Percentiles rank a stretch among this genome's conserved stretches.
These are phyloP conservation scores for Sporothrix curviconia DNA, from an alignment of 2,329 filamentous ascomycete species.

Conservation along the genomic window DNA sequence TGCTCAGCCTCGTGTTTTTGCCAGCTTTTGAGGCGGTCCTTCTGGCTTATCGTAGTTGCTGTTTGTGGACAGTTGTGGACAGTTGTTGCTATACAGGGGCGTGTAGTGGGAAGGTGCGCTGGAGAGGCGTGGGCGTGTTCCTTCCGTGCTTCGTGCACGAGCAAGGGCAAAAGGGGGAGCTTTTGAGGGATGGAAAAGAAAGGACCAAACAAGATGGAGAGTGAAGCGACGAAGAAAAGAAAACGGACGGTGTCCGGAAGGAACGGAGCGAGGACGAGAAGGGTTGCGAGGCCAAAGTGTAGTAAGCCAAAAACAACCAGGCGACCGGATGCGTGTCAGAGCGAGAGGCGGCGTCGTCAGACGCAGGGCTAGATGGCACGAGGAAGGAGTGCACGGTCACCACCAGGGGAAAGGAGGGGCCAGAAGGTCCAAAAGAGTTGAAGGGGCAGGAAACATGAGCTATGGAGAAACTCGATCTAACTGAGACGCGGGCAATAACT, in stretches of 20 bases:
- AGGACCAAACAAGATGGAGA: background rate
- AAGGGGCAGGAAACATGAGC: too few species aligned
- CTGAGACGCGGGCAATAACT: too few species aligned
- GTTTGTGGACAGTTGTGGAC: background rate
- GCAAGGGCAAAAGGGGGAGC: background rate
- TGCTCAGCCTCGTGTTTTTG: too few species aligned
- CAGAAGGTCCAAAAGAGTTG: background rate
- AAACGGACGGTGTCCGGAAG: background rate
- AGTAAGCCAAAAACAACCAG: background rate
- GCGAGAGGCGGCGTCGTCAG: conserved; percentile 12
- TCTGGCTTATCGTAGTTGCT: too few species aligned
- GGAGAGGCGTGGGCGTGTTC: background rate
- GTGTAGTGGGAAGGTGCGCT: background rate
- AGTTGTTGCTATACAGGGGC: background rate
- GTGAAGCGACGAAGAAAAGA: too few species aligned
- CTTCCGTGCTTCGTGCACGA: background rate
- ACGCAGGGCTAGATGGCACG: conserved; percentile 13
- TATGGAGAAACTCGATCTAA: too few species aligned
- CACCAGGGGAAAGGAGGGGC: background rate
- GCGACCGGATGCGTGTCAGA: conserved; percentile 4
- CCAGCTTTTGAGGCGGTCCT: too few species aligned
- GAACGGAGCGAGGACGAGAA: background rate
- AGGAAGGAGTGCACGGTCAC: conserved; percentile 2
- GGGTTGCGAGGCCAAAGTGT: background rate
- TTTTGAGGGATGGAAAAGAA: background rate